Conservation (phyloP, 441 rosid genomes). For the Kokia cookei region DNA sequence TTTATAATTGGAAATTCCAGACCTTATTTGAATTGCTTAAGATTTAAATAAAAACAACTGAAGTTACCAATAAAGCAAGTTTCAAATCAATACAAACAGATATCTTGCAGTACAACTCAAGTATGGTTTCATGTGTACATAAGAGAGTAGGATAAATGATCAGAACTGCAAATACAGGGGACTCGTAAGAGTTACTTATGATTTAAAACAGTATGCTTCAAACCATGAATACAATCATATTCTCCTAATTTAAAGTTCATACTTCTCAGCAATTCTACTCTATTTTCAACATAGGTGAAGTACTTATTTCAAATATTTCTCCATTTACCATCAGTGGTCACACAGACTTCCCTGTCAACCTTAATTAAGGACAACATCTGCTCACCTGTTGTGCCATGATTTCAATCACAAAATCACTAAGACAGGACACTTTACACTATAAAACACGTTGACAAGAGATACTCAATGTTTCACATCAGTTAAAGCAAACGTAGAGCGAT, state of each 20-base stretch:
- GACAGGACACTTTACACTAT: background rate
- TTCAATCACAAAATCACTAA: background rate
- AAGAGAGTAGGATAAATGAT: background rate
- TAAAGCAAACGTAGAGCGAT: constrained; percentile 25
- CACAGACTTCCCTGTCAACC: background rate
- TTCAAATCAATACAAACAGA: background rate
- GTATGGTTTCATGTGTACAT: background rate
- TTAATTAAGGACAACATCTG: background rate
- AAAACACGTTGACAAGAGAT: constrained; percentile 13
- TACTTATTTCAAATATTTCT: background rate
- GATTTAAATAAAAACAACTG: background rate
- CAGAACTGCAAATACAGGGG: background rate
- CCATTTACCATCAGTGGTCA: background rate
- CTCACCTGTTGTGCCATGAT: background rate
- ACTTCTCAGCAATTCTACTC: background rate
- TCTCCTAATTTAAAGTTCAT: background rate
- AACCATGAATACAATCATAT: background rate
- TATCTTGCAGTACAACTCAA: background rate
- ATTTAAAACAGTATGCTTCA: background rate
- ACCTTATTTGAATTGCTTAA: background rate
- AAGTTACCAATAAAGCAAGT: background rate
- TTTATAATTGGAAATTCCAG: background rate
- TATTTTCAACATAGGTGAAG: background rate
- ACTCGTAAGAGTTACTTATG: background rate
- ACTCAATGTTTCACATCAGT: constrained; percentile 19